Base-by-base conservation (phyloP, 257 asterid species). In the Solanum clarkiae region DNA sequence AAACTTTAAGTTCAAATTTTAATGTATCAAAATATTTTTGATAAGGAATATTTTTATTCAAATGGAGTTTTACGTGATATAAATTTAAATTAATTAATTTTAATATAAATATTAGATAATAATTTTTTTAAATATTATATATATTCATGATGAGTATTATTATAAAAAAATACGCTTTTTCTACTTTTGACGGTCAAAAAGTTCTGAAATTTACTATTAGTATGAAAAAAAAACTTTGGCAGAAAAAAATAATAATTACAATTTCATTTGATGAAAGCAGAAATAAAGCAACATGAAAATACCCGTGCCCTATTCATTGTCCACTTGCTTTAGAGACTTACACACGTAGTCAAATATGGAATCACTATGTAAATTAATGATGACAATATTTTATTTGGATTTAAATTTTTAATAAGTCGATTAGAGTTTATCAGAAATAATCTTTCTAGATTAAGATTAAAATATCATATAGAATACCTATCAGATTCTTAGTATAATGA, bases 251-350 rank as follows among this genome's bases (percentile, higher is more conserved):
- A 56, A 87, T 71, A 84, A 87, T 84, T 87, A 75, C 82, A 49
- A 49, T 74, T 32, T 60, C 72, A 55, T 84, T 68, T 84, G 36
- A 59, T 84, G 18, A 26, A 79, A 16, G 20, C 16, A 54, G 54
- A 6, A 29, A 79, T 40, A 40, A 84, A 87, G 80, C 57, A 80
- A 45, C 88, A 86, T 40, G 87, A 84, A 84, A 84, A 20, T 75
- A 62, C 88, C 88, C 88, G 88, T 85, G 88, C 82, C 47, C 49
- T n/a, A 40, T 49, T 88, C 75, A 69, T 53, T 82, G 86, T 62
- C 84, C 86, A 75, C 86, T 51, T 14, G 24, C 15, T 77, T 63
- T 63, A 63, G 13, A 24, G 42, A 24, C 42, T 51, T 15, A 49
- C 24, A 62, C 49, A 60, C 45, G 15, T 55, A 44, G 2, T 49